These are phyloP conservation scores for Casaregolazyma lundiana DNA, from an alignment of 1,139 yeast genomes.

Conservation along the genomic window DNA sequence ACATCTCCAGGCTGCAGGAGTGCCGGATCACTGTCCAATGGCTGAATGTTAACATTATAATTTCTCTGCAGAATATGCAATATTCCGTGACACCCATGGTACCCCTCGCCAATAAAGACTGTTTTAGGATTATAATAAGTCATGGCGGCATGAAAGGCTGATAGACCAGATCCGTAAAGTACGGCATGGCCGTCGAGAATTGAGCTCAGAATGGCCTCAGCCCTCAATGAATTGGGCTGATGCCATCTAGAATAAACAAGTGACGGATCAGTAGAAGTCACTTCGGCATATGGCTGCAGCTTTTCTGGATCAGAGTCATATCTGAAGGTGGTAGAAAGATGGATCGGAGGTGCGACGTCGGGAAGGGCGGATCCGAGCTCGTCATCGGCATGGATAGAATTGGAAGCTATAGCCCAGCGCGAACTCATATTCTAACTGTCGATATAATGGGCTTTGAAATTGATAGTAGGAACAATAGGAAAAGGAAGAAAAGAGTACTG, in stretches of 20 bases:
- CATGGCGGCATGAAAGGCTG: conserved; percentile 76
- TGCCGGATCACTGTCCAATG: conserved; percentile 48
- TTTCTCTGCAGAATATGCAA: conserved; percentile 59
- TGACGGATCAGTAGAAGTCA: conserved; percentile 30
- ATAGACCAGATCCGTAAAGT: conserved; percentile 70
- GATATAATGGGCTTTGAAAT: too few relatives aligned
- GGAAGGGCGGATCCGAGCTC: conserved; percentile 23
- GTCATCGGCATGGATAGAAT: conserved; percentile 32
- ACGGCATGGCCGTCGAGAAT: conserved; percentile 53
- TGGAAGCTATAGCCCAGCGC: conserved; percentile 8
- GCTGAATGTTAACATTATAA: conserved; percentile 50
- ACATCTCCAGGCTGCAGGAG: conserved; percentile 64
- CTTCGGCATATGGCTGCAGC: conserved; percentile 43
- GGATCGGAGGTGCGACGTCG: conserved; percentile 77
- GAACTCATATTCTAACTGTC: neutral
- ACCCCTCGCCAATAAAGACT: conserved; percentile 72
- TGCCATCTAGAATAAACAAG: conserved; percentile 61
- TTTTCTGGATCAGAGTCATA: conserved; percentile 57
- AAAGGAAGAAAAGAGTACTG: too few relatives aligned
- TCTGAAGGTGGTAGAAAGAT: conserved; percentile 71
- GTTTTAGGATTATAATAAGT: conserved; percentile 68
- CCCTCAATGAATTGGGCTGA: conserved; percentile 66
- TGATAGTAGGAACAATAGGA: too few relatives aligned
- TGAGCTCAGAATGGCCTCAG: conserved; percentile 61
- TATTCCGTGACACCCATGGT: conserved; percentile 79